Evolutionary conservation across 225 moss, liverwort and hornwort genomes (phyloP).

Genomic region (Anthoceros angustus): DNA sequence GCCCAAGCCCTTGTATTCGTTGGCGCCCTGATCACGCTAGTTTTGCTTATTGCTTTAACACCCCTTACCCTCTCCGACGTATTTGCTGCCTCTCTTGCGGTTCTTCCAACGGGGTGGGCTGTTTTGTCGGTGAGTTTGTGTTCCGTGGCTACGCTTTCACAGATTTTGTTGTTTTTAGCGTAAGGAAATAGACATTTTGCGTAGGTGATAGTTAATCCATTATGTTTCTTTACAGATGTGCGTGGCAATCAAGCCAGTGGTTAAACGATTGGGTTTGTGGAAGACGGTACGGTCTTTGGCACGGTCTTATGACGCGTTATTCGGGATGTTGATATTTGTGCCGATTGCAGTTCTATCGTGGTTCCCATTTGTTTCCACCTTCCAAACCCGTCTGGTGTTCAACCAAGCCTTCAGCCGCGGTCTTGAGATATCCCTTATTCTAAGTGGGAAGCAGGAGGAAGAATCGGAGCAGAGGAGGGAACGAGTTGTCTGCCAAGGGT

Average conservation of each 20-base stretch:
- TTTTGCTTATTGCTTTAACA: conserved; percentile 35
- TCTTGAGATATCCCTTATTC: conserved; percentile 74
- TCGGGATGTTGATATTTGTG: conserved; percentile 75
- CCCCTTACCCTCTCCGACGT: conserved; percentile 73
- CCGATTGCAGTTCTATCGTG: conserved; percentile 85
- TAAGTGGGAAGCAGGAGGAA: conserved; percentile 36
- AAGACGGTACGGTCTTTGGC: conserved; percentile 62
- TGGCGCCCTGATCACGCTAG: conserved; percentile 34
- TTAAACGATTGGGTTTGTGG: conserved; percentile 57
- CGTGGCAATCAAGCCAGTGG: conserved; percentile 45
- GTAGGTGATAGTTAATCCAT: background rate
- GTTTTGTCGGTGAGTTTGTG: conserved; percentile 52
- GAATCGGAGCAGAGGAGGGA: too few relatives aligned
- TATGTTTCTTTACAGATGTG: conserved; percentile 37
- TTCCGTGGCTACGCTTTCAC: too few relatives aligned
- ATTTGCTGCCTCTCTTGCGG: conserved; percentile 62
- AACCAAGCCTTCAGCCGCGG: conserved; percentile 99
- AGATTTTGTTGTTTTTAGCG: background rate
- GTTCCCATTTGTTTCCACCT: conserved; percentile 96
- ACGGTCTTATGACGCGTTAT: conserved; percentile 70
- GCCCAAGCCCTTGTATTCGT: conserved; percentile 66
- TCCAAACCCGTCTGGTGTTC: conserved; percentile 86
- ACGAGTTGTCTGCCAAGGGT: too few relatives aligned
- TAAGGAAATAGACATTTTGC: background rate
- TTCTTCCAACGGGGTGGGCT: conserved; percentile 93